Evolutionary conservation across 306 rosid species (phyloP).

Genomic region (Fragaria ananassa): DNA sequence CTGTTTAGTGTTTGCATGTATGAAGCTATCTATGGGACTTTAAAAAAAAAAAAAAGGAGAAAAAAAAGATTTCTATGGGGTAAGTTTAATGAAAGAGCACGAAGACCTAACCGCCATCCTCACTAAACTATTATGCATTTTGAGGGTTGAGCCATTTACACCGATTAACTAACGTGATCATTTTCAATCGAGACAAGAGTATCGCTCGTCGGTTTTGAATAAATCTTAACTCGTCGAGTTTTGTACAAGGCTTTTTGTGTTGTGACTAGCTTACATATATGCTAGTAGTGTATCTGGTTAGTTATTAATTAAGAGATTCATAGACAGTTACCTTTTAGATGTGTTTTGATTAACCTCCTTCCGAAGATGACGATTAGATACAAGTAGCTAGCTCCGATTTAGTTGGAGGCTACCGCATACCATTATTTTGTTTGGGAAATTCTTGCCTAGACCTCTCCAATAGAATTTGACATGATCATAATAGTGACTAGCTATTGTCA

Average conservation of each 20-base stretch:
- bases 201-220: neutral
- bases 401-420: too few species aligned
- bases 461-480: neutral
- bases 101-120: neutral
- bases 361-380: too few species aligned
- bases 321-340: too few species aligned
- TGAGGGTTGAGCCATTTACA: neutral
- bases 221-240: neutral
- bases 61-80: neutral
- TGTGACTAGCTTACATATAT: neutral
- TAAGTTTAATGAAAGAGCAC: neutral
- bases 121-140: neutral
- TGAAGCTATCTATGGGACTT: neutral
- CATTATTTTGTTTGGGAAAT: neutral
- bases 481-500: neutral
- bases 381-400: too few species aligned
- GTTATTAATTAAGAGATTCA: too few species aligned
- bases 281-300: too few species aligned
- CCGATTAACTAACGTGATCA: too few species aligned
- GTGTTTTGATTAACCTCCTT: too few species aligned
- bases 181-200: neutral
- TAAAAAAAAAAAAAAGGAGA: too few species aligned
- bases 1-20: neutral
- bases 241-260: too few species aligned
- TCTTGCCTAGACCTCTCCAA: neutral